Evolutionary conservation across 2,329 filamentous ascomycete species (phyloP), one percentile per base, ranked within the genome.

Genomic region (Aureobasidium sp.): DNA sequence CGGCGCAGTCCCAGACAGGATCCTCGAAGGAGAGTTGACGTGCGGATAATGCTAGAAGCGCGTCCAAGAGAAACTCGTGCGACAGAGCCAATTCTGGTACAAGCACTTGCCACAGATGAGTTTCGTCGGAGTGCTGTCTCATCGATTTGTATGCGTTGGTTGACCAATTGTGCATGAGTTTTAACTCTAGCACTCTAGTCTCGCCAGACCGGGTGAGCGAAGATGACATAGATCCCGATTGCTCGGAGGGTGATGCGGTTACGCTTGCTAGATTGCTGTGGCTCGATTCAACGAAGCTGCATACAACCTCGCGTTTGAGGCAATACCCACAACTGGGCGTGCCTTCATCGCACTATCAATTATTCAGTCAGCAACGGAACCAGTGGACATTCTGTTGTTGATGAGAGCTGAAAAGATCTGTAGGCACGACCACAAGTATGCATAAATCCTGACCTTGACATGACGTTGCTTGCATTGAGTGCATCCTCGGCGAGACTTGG

Each of bases 401-500:
- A 16, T 15, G 1, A 3, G 16, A 11, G 16, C n/a, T 6, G 2
- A 8, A 36, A 4, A 9, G 1, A 25, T 47, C 27, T 2, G 6
- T 16, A 1, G n/a, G 9, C 4, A 47, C 11, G 30, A 25, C 15
- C 30, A 25, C 32, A 9, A 27, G 34, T 1, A 39, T 55, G 15
- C 21, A 27, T 55, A 9, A 3, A 21, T 32, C 37, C 62, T 54
- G 21, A 63, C 64, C 61, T 64, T 64, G 16, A 63, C 45, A 30
- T 63, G 63, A 29, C 63, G 44, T 34, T 58, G 59, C 42, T 65
- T 65, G 52, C 64, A 65, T 30, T 64, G 55, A 3, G 16, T 11
- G 36, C 64, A 65, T 30, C 64, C 64, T 30, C 59, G 48, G 9
- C 64, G 41, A n/a, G 61, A 64, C 39, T 65, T 63, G 16, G 49